Evolutionary conservation across 1,139 yeast species (phyloP), one percentile per base, ranked within the genome.

Genomic region (Yamadazyma atlantica): DNA sequence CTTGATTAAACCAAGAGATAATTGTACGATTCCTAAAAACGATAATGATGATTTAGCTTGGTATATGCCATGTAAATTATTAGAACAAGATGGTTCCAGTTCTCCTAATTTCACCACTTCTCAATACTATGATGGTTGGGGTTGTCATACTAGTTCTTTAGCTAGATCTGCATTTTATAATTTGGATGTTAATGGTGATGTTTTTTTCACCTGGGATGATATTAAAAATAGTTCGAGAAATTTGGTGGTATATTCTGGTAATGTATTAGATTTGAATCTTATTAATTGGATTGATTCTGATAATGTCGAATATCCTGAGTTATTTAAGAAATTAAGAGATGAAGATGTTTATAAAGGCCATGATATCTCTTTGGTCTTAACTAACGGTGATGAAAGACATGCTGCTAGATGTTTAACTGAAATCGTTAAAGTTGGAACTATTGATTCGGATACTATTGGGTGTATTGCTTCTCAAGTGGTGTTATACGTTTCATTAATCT

Each of bases 391-490:
- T 17, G 89, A 86, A 49, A 76, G 89, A 42, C 75, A 76, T 50
- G 78, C 82, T 7, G 94, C 94, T 12, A 78, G 82, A 53, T 92
- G 98, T 62, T 68, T 92, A 38, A 70, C 85, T n/a, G 97, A 92
- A 60, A 85, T 87, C 40, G 71, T 86, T 40, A 87, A 84, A 62
- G 95, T 90, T 16, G 98, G 98, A 17, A 81, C 79, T 33, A 79
- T 92, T 39, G 97, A 92, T 57, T 80, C 94, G 1, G 89, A 87
- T 39, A 81, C 96, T 10, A 80, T 92, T 54, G 98, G 98, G n/a
- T 92, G 98, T 64, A 82, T 92, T 60, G 96, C 97, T 0, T 87
- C 97, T 1, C 71, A 78, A 44, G 81, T 89, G 34, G 96, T 90
- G 2, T 73, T 92, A 45, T 79, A 81, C 50, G 76, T 84, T 12